Base-by-base conservation (phyloP, 2,329 filamentous ascomycete species). In the Teratosphaeria epicoccoides region DNA sequence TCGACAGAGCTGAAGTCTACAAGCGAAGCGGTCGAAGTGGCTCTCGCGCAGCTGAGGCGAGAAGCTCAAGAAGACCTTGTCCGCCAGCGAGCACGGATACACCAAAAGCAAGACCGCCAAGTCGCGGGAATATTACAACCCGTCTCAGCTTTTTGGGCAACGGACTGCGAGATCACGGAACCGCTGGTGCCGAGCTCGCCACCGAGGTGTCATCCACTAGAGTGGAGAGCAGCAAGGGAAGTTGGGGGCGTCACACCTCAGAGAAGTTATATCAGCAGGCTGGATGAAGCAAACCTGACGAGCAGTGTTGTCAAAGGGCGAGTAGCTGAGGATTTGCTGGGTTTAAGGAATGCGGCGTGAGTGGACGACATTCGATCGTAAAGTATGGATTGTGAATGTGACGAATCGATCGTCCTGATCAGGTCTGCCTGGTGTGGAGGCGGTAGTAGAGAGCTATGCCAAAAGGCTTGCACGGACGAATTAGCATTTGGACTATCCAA, bases 251-350 rank as follows among this genome's bases (percentile, higher is more conserved):
- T 26, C 25, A 59, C 56, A 28, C 59, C 59, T 6, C 11, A 46
- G 37, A 47, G 45, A 24, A 6, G 10, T 11, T 14, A 7, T 1
- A 47, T 14, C n/a, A 49, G 29, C n/a, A 17, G 46, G 26, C 25
- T 29, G 26, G 26, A 45, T n/a, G 53, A 56, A 22, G 24, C 20
- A 29, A 68, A 72, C 22, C 56, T 76, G 48, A 71, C 71, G 47
- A 76, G 70, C 54, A 76, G 71, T 61, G 72, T 70, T 17, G 68
- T 75, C 33, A 73, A 72, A 52, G 76, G 73, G 3, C 70, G 73
- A 44, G 78, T 77, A 7, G 77, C 73, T 11, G 76, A 73, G 59
- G 78, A 76, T 6, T 61, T 83, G 57, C 59, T 81, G 55, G 75
- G 73, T 54, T 64, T 81, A 50, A 55, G 57, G 45, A 51, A 61